A percentile compares a stretch with the other conserved stretches of the same genome.
phyloP scores from a whole-genome alignment of 1,284 basidiomycete species.

The Ustilago hordei region DNA sequence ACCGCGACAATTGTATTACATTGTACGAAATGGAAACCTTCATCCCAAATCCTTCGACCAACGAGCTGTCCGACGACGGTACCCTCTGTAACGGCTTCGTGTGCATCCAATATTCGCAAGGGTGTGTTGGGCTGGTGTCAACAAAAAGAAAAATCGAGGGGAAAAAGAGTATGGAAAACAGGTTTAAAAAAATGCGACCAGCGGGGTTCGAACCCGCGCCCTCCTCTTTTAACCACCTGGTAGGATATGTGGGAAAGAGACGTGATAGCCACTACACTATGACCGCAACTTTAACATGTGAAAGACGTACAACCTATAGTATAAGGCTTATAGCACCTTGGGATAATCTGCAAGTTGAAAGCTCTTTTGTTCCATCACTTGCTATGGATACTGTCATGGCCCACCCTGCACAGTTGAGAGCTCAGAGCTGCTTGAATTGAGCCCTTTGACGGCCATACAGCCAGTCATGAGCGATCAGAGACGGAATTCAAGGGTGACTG shows the following conservation, averaged over 20 bases:
- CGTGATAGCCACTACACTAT: slow-evolving; percentile 30
- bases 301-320: neutral
- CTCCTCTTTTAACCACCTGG: slow-evolving; percentile 15
- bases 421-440: no score
- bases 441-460: neutral
- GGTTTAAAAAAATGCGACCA: slow-evolving; percentile 12
- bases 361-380: no score
- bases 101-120: neutral
- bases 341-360: no score
- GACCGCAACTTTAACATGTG: neutral
- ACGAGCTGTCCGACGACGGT: no score
- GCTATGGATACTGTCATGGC: no score
- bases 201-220: slow-evolving; percentile 33
- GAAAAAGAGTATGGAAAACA: neutral
- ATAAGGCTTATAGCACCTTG: neutral
- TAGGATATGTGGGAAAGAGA: slow-evolving; percentile 22
- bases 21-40: neutral
- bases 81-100: no score
- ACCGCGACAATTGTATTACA: neutral
- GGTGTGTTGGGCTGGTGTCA: neutral
- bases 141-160: neutral
- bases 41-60: neutral
- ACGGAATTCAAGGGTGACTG: neutral
- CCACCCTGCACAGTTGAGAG: no score
- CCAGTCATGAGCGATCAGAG: neutral